Conservation (phyloP, 2,329 filamentous ascomycete species). For the Exophiala sp. region DNA sequence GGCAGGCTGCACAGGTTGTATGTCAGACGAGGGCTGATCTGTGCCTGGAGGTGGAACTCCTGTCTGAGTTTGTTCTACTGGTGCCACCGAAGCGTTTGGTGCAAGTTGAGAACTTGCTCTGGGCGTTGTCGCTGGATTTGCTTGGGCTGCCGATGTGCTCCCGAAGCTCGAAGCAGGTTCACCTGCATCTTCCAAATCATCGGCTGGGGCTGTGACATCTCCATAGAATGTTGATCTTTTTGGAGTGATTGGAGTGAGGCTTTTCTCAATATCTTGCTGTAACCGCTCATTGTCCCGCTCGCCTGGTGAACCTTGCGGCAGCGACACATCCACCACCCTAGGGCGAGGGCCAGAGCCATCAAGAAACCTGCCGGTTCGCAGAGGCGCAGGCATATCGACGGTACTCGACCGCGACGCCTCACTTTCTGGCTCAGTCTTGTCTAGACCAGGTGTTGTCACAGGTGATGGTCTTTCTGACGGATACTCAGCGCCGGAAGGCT, state of each 20-base stretch:
- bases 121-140: neutral
- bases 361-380: conserved; percentile 20
- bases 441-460: too few relatives aligned
- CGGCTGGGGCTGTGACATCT: neutral
- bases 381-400: conserved; percentile 28
- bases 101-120: neutral
- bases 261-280: conserved; percentile 48
- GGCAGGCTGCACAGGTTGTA: too few relatives aligned
- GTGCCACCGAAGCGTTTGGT: too few relatives aligned
- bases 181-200: neutral
- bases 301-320: conserved; percentile 36
- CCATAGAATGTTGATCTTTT: conserved; percentile 20
- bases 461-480: too few relatives aligned
- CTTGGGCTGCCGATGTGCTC: neutral
- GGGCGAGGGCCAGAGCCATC: conserved; percentile 29
- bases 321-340: conserved; percentile 34
- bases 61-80: too few relatives aligned
- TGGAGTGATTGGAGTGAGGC: conserved; percentile 35
- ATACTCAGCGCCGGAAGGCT: too few relatives aligned
- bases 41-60: too few relatives aligned
- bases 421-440: too few relatives aligned
- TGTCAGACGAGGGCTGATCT: too few relatives aligned
- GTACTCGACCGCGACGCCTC: too few relatives aligned
- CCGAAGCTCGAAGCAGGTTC: neutral
- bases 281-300: conserved; percentile 44